These are phyloP conservation scores for Flaveria linearis DNA, from an alignment of 129 eudicot species.

Conservation along the genomic window DNA sequence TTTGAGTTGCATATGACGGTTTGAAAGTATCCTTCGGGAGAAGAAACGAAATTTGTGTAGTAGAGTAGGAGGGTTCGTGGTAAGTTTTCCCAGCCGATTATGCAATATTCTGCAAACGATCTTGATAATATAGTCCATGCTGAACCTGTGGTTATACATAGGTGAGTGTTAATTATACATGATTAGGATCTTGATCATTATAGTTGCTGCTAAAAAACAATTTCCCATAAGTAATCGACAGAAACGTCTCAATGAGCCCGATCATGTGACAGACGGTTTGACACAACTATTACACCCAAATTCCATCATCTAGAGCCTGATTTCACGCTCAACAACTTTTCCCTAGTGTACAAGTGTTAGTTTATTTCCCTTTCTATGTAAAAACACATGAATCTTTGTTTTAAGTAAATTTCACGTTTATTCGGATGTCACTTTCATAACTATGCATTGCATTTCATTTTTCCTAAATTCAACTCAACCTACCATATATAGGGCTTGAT, in stretches of 20 bases:
- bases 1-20: constrained; percentile 84
- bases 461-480: no score
- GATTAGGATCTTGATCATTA: neutral
- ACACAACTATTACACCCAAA: neutral
- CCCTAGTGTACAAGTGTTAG: neutral
- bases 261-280: neutral
- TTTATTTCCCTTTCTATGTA: neutral
- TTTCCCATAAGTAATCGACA: neutral
- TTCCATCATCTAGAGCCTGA: neutral
- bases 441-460: neutral
- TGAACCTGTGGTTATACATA: constrained; percentile 57
- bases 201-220: neutral
- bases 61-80: constrained; percentile 92
- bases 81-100: constrained; percentile 83
- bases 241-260: neutral
- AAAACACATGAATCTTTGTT: neutral
- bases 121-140: constrained; percentile 93
- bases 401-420: neutral
- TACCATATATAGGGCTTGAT: no score
- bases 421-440: no score
- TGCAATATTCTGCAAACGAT: constrained; percentile 80
- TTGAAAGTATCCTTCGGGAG: constrained; percentile 95
- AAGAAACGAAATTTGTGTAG: constrained; percentile 93
- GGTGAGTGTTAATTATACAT: neutral
- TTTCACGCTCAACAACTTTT: neutral